These are phyloP conservation scores for Davidsoniella virescens DNA, from an alignment of 2,329 filamentous ascomycete genomes.

Conservation along the genomic window DNA sequence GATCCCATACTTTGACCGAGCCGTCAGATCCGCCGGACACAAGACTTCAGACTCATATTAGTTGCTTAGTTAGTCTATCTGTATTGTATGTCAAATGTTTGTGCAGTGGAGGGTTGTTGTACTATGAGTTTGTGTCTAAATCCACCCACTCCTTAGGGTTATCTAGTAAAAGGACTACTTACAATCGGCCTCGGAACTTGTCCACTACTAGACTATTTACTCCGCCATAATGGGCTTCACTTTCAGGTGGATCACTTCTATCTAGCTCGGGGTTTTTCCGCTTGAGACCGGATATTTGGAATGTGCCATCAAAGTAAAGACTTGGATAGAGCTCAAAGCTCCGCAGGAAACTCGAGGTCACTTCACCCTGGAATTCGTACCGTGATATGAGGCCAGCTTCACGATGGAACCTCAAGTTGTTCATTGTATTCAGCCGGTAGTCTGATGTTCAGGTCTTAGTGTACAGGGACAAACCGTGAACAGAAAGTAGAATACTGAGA, in stretches of 20 bases:
- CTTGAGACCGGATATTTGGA: neutral
- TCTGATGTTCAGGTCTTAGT: neutral
- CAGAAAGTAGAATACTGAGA: neutral
- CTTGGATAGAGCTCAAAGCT: conserved; percentile 52
- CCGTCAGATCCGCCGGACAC: conserved; percentile 77
- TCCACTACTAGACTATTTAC: conserved; percentile 70
- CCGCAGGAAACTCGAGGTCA: conserved; percentile 49
- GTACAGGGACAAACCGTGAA: neutral
- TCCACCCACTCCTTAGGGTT: neutral
- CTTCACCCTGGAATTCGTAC: conserved; percentile 45
- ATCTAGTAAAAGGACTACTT: conserved; percentile 17
- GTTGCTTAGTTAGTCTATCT: neutral
- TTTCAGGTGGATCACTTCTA: neutral
- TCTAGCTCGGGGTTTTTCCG: neutral
- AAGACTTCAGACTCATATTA: conserved; percentile 33
- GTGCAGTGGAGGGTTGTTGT: neutral
- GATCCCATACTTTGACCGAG: conserved; percentile 73
- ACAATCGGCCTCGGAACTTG: conserved; percentile 64
- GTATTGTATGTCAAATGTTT: neutral
- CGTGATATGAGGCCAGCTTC: conserved; percentile 52
- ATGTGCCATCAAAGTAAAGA: conserved; percentile 50
- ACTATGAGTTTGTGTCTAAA: neutral
- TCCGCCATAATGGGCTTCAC: conserved; percentile 55
- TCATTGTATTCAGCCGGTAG: conserved; percentile 26
- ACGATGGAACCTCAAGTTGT: conserved; percentile 65